Evolutionary conservation across 805 yeast species (phyloP).

Genomic region (Candida krabiensis): DNA sequence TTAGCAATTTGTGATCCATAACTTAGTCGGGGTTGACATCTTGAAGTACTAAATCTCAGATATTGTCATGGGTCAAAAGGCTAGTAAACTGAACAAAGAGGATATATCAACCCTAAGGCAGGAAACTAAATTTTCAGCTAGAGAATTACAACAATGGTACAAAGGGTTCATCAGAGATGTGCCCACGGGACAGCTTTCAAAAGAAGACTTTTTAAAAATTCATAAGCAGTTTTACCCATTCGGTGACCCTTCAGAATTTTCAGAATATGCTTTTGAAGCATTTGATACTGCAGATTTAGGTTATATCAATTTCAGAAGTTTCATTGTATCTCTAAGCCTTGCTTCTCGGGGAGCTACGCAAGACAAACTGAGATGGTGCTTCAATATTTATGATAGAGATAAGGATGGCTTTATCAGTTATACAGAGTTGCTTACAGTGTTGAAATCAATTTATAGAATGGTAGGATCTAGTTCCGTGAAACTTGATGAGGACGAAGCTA

Average conservation of each 20-base stretch:
- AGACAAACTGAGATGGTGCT: constrained; percentile 88
- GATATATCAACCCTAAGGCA: constrained; percentile 79
- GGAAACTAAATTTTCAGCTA: constrained; percentile 86
- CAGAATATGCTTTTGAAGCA: constrained; percentile 82
- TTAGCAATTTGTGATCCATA: no score
- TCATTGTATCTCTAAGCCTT: constrained; percentile 81
- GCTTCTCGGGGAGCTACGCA: constrained; percentile 84
- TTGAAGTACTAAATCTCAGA: no score
- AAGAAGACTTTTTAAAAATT: constrained; percentile 85
- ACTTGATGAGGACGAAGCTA: constrained; percentile 82
- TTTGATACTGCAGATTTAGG: constrained; percentile 84
- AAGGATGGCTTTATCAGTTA: constrained; percentile 74
- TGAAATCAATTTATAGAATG: constrained; percentile 88
- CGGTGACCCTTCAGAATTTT: constrained; percentile 93
- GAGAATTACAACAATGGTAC: constrained; percentile 98
- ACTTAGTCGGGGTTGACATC: no score
- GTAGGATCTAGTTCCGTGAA: constrained; percentile 86
- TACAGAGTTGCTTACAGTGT: constrained; percentile 77
- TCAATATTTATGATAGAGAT: constrained; percentile 81
- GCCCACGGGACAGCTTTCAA: constrained; percentile 83
- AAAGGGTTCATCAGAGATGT: constrained; percentile 94
- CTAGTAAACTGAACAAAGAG: constrained; percentile 88
- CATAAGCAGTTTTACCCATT: constrained; percentile 97
- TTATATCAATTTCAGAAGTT: constrained; percentile 86
- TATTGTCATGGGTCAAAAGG: constrained; percentile 87